Evolutionary conservation across 176 grass and related monocot genomes (phyloP).

Genomic region (Carex scoparia): DNA sequence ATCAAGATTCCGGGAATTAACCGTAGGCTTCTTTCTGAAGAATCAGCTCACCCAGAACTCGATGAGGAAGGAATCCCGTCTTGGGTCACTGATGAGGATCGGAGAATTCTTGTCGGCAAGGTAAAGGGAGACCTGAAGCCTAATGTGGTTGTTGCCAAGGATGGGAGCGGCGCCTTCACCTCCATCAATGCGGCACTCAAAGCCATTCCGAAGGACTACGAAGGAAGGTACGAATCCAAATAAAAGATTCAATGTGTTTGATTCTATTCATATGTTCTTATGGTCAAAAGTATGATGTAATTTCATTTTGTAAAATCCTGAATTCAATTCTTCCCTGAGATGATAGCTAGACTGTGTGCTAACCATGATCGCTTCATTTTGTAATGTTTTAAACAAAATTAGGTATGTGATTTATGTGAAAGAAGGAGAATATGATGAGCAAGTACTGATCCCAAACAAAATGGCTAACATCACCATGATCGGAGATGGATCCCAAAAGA

Average conservation of each 20-base stretch:
- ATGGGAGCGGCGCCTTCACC: conserved; percentile 74
- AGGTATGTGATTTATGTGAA: conserved; percentile 76
- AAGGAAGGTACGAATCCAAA: conserved; percentile 39
- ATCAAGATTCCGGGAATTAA: conserved; percentile 21
- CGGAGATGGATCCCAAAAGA: conserved; percentile 62
- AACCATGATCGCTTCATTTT: neutral
- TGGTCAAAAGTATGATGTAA: neutral
- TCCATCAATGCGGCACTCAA: conserved; percentile 71
- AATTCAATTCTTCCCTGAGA: too few species aligned
- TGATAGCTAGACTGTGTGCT: too few species aligned
- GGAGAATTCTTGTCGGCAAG: conserved; percentile 47
- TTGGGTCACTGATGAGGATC: conserved; percentile 40
- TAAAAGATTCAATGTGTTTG: neutral
- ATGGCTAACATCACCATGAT: conserved; percentile 50
- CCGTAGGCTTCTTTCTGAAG: conserved; percentile 30
- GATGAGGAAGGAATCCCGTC: conserved; percentile 35
- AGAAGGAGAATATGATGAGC: conserved; percentile 67
- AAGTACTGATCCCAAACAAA: conserved; percentile 39
- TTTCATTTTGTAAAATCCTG: neutral
- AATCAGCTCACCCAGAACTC: conserved; percentile 16
- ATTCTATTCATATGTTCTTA: neutral
- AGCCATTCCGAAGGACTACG: conserved; percentile 48
- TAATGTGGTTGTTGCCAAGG: conserved; percentile 62
- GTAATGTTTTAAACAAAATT: conserved; percentile 1
- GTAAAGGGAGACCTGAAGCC: conserved; percentile 43